Evolutionary conservation across 345 rosid genomes (phyloP), one percentile per base, ranked within the genome.

Genomic region (Erysimum cheiranthoides): DNA sequence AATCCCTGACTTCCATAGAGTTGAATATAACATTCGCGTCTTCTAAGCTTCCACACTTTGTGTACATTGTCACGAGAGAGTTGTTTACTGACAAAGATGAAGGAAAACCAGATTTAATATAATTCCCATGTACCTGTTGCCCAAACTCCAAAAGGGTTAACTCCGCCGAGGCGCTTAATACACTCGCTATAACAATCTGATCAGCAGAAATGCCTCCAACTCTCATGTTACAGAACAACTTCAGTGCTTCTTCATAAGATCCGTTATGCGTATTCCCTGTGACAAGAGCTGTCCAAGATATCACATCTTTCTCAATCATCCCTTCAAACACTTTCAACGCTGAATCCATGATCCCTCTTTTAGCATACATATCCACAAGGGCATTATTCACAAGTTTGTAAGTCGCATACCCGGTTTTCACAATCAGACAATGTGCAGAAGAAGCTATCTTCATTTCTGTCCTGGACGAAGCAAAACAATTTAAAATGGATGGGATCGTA

Each of bases 251-350:
- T 82, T 86, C 86, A 66, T 77, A 79, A 57, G 70, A 64, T 25
- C 87, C 86, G 57, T 89, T 85, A 71, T 80, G 86, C 30, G 97
- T 79, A 57, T 77, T 85, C 38, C 99, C 97, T 12, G 96, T 89
- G 70, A 95, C 85, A 70, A 95, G 82, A 58, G 97, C 92, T 18
- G 97, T 92, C 99, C 99, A 95, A 9, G 97, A 85, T 76, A 95
- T 74, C 34, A 95, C 88, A 70, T 95, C 97, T 79, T 79, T 92
- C 63, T 82, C 84, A 38, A 17, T 66, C 88, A 92, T 92, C 70
- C 58, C 35, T 79, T 83, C 81, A 78, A 95, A 95, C 38, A 89
- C 89, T 75, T 61, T 70, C 30, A 81, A 51, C 0, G 97, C 97
- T 3, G 70, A 85, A 62, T 79, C 86, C 73, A 84, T 65, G 73